Base-by-base conservation (phyloP, 805 yeast species). In the Suhomyces vadensis region DNA sequence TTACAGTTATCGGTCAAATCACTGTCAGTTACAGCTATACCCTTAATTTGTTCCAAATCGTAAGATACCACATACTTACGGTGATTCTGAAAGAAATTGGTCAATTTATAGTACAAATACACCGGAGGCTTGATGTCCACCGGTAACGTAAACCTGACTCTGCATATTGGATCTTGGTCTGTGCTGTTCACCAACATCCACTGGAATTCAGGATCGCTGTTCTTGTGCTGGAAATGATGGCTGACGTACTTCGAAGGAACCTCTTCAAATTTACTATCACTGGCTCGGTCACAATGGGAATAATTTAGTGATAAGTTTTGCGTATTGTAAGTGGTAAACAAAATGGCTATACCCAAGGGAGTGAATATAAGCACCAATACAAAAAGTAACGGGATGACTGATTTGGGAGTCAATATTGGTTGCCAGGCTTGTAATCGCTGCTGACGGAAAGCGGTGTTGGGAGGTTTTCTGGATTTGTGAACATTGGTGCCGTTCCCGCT, bases 21-120 rank as follows among this genome's bases (percentile, higher is more conserved):
- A 21, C 65, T 74, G 3, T 69, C 69, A 0, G 75, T 43, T 6
- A 85, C 81, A 2, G 92, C 87, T 22, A 78, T 64, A 2, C 99
- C 99, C 48, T 81, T 79, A 39, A 94, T 61, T 65, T 94, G 99
- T 31, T 76, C 73, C 63, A 85, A 78, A 61, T 90, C 95, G 63
- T 77, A 87, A 7, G 95, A 85, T 48, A 81, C 82, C 25, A 92
- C 98, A 60, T 89, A 94, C 50, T 94, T 87, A 48, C 99, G 80
- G 68, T 94, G 99, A 63, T 94, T 94, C 64, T 94, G 98, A 64
- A 76, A 90, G 64, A 92, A 94, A 61, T 89, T 89, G 26, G 97
- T 90, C 56, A 94, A 71, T 53, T 83, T 82, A 69, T 94, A 94
- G 67, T 88, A 94, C 50, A 89, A 58, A 61, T 75, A 90, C 6